phyloP scores from a whole-genome alignment of 2,329 filamentous ascomycete species.

The Trichophaea hybrida region DNA sequence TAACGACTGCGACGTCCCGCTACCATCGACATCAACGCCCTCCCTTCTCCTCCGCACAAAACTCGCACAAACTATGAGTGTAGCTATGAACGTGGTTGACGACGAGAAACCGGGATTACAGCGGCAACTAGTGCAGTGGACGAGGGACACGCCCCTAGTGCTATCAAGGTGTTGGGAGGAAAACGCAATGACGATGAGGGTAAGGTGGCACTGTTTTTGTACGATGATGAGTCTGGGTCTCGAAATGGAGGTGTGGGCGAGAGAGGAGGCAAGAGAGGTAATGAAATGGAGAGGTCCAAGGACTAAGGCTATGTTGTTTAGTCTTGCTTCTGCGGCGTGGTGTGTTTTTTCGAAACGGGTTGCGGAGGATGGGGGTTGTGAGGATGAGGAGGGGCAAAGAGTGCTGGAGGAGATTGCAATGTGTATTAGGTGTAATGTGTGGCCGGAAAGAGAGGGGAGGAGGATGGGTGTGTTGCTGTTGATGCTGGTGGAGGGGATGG shows the following conservation, averaged over 20 bases:
- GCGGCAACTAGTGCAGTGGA: background rate
- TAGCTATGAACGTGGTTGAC: background rate
- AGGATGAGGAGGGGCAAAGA: no score
- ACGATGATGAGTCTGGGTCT: background rate
- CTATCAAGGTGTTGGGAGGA: background rate
- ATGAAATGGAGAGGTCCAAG: background rate
- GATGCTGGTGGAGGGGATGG: no score
- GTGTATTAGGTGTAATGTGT: no score
- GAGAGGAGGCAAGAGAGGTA: background rate
- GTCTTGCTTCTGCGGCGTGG: background rate
- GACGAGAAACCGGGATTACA: background rate
- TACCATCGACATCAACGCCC: background rate
- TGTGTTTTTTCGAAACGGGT: background rate
- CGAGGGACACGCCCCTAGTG: background rate
- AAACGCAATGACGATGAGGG: background rate
- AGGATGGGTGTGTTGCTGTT: no score
- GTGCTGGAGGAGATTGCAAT: no score
- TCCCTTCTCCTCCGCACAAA: background rate
- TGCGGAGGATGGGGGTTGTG: no score
- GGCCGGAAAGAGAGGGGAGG: no score
- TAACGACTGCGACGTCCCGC: slow-evolving; percentile 8
- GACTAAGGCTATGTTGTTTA: background rate
- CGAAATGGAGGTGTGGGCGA: background rate
- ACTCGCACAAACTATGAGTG: background rate
- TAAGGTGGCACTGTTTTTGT: background rate